Evolutionary conservation across 2,329 filamentous ascomycete species (phyloP), one percentile per base, ranked within the genome.

Genomic region (Aureobasidium subglaciale): DNA sequence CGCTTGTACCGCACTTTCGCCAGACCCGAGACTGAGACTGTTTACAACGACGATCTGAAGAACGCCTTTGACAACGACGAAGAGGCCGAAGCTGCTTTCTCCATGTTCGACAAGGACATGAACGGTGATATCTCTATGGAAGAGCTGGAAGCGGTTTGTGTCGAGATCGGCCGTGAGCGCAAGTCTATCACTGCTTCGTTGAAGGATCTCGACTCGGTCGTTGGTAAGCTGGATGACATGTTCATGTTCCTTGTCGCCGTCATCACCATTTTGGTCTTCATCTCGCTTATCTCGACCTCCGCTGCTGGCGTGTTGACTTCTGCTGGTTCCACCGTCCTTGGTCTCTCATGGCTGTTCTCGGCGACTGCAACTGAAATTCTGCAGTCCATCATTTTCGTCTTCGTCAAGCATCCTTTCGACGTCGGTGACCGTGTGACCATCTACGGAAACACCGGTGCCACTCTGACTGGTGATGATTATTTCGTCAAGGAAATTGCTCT

Each of bases 101-200:
- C 79, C 63, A 91, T 96, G 77, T 96, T 96, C 63, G 92, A 97
- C 73, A 95, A 93, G 67, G 92, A 97, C 64, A 83, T 96, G 75
- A 97, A 97, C 61, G 92, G 91, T 4, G 92, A 97, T 65, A 95
- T 96, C 48, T 95, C 88, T 0, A 90, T 96, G 82, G 90, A 96
- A 65, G 92, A 96, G 68, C 81, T 97, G 20, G 91, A 96, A 70
- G 84, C 88, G 20, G 90, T 95, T 22, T 95, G 90, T 71, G 91
- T 95, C 50, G 92, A 97, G 67, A 93, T 96, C 61, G 90, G 92
- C 32, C 83, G 92, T 15, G 92, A 97, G 74, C 88, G 92, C 67
- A 97, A 96, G 70, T 90, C 90, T 7, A 96, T 97, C 63, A 92
- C 90, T 0, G 92, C 91, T 1, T 96, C 91, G 0, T 77, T 97